Conservation (phyloP, 345 rosid genomes). For the Moricandia arvensis region DNA sequence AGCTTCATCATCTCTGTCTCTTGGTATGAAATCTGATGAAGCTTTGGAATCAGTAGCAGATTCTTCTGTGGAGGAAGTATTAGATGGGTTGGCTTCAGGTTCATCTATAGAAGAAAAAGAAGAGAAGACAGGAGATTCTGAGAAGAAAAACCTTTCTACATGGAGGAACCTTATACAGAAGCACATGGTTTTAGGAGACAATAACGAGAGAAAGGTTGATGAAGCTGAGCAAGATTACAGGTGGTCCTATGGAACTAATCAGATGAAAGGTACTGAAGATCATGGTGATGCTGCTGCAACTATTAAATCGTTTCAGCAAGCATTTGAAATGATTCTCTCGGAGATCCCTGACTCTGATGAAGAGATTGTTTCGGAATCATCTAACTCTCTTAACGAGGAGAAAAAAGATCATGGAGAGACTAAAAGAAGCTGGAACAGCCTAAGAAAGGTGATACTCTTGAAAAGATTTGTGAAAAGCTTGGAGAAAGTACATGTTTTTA, state of each 20-base stretch:
- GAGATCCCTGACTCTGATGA: slow-evolving; percentile 51
- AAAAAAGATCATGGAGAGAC: slow-evolving; percentile 32
- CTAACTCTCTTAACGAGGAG: slow-evolving; percentile 21
- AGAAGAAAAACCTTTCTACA: slow-evolving; percentile 48
- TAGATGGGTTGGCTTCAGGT: slow-evolving; percentile 5
- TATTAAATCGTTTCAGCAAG: slow-evolving; percentile 65
- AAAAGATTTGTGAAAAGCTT: slow-evolving; percentile 77
- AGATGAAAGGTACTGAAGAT: slow-evolving; percentile 27
- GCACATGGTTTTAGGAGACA: slow-evolving; percentile 57
- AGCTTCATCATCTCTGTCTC: slow-evolving; percentile 9
- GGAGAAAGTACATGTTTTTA: slow-evolving; percentile 54
- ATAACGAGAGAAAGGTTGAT: slow-evolving; percentile 25
- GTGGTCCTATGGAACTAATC: slow-evolving; percentile 21
- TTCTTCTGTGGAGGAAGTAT: slow-evolving; percentile 10
- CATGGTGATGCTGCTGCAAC: slow-evolving; percentile 52
- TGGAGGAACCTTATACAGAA: slow-evolving; percentile 72
- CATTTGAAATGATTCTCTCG: slow-evolving; percentile 71
- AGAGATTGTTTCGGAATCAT: slow-evolving; percentile 22
- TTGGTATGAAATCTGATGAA: slow-evolving; percentile 29
- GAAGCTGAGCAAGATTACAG: slow-evolving; percentile 35
- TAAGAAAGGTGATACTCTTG: slow-evolving; percentile 65
- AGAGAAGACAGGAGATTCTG: slow-evolving; percentile 25
- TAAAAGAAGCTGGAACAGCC: slow-evolving; percentile 69
- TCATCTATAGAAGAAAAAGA: slow-evolving; percentile 15
- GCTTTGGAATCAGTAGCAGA: slow-evolving; percentile 17